Conservation (phyloP, 2,329 filamentous ascomycete species). For the Botryotinia narcissicola region DNA sequence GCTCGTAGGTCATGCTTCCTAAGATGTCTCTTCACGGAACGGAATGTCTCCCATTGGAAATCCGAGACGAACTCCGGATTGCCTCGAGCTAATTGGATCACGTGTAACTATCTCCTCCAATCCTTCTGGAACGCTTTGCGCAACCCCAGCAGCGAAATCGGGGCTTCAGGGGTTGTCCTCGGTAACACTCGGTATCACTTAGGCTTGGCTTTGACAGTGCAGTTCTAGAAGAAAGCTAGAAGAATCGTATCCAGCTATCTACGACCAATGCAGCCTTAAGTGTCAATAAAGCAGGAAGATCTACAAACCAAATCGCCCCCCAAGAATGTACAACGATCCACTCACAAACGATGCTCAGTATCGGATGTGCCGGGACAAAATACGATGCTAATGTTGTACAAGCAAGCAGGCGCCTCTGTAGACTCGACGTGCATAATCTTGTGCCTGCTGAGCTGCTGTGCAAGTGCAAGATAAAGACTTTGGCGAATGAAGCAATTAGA, state of each 20-base stretch:
- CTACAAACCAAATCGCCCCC: constrained; percentile 3
- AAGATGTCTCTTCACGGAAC: neutral
- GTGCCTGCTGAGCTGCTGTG: constrained; percentile 15
- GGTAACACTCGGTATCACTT: neutral
- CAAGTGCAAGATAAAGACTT: neutral
- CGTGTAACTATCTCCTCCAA: neutral
- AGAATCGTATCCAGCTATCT: neutral
- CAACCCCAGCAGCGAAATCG: constrained; percentile 3
- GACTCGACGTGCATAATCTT: neutral
- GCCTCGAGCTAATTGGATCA: neutral
- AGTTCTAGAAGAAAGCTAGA: constrained; percentile 15
- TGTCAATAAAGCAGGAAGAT: constrained; percentile 4
- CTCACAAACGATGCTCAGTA: neutral
- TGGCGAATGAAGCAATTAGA: neutral
- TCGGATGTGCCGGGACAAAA: neutral
- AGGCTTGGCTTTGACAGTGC: neutral
- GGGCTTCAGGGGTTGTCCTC: neutral
- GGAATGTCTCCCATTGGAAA: neutral
- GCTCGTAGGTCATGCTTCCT: neutral
- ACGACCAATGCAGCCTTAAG: neutral
- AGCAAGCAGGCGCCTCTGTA: neutral
- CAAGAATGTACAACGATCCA: neutral
- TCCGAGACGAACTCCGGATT: neutral
- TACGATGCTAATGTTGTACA: neutral
- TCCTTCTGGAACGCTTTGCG: neutral